Percentiles rank a stretch among this genome's conserved stretches.
Evolutionary conservation across 1,284 basidiomycete species (phyloP).

Genomic region (Boletus smithii): DNA sequence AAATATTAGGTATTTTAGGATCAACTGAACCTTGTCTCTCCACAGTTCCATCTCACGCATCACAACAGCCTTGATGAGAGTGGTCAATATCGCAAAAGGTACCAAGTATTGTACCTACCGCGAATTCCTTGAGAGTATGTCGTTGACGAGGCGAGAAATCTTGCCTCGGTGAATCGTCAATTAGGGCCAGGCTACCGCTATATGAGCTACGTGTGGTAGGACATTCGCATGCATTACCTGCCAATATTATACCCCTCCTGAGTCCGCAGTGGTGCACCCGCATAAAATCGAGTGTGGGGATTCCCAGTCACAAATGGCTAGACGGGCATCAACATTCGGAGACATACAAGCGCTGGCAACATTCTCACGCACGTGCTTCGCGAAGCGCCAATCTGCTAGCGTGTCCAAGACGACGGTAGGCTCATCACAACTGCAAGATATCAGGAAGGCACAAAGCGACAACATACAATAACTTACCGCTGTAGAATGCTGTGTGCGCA

Average conservation of each 20-base stretch:
- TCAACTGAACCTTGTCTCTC: conserved; percentile 77
- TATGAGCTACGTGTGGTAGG: conserved; percentile 8
- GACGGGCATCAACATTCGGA: conserved; percentile 1
- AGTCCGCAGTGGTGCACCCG: conserved; percentile 86
- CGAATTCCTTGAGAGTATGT: conserved; percentile 93
- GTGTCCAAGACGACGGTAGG: conserved; percentile 86
- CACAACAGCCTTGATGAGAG: conserved; percentile 60
- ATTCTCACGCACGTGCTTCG: conserved; percentile 56
- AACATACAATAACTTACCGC: conserved; percentile 44
- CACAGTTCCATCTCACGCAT: conserved; percentile 96
- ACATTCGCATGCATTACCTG: conserved; percentile 43
- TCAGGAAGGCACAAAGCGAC: conserved; percentile 5
- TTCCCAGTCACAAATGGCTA: conserved; percentile 73
- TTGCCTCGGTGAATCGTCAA: conserved; percentile 79
- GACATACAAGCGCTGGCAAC: background rate
- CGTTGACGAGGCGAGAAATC: conserved; percentile 89
- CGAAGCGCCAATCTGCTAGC: conserved; percentile 83
- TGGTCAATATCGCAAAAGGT: conserved; percentile 7
- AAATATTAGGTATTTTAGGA: background rate
- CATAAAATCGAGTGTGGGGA: conserved; percentile 84
- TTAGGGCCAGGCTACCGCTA: conserved; percentile 65
- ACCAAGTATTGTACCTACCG: conserved; percentile 40
- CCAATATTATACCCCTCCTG: conserved; percentile 90
- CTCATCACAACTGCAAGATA: conserved; percentile 66
- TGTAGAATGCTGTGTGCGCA: conserved; percentile 84